Base-by-base conservation (phyloP, 768 basidiomycete genomes). In the Kwoniella mangroviensis region DNA sequence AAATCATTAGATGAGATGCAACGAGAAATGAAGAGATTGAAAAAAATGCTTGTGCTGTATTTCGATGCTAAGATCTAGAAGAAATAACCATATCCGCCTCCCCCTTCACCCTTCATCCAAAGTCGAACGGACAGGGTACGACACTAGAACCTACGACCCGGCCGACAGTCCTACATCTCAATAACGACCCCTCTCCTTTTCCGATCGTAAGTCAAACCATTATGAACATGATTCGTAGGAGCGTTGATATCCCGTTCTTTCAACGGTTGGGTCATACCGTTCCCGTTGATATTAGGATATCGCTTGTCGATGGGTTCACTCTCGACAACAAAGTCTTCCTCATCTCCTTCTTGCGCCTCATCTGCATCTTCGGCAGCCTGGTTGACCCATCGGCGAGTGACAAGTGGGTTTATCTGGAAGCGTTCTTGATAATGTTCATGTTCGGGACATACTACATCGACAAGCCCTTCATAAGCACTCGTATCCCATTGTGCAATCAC, bases 401-500 rank as follows among this genome's bases (percentile, higher is more conserved):
- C 61, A 22, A 43, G 74, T 17, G 78, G 74, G 43, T 79, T 75
- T 34, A 67, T 53, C n/a, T 56, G 65, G 28, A 65, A 75, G 5
- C 78, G 62, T 19, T 75, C 56, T 66, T 77, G 72, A 40, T 60
- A 77, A 51, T 80, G 79, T 63, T 78, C 73, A 58, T 80, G 79
- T 69, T 80, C 79, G 9, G 79, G 75, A 60, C 79, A 80, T 10
- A 77, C 78, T 79, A 65, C 24, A 22, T n/a, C 41, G 13, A 49
- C 17, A 34, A 34, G 34, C 34, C 34, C 34, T 34, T 34, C 41
- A 19, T 52, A n/a, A 40, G 49, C 4, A 28, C 34, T 1, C 26
- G 1, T 21, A n/a, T 22, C 5, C 22, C 24, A 17, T 17, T 49
- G n/a, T 24, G 21, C n/a, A 13, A 45, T 43, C 1, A 41, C 3